These are phyloP conservation scores for Thermothelomyces thermophilus DNA, from an alignment of 2,329 filamentous ascomycete species.

Conservation along the genomic window DNA sequence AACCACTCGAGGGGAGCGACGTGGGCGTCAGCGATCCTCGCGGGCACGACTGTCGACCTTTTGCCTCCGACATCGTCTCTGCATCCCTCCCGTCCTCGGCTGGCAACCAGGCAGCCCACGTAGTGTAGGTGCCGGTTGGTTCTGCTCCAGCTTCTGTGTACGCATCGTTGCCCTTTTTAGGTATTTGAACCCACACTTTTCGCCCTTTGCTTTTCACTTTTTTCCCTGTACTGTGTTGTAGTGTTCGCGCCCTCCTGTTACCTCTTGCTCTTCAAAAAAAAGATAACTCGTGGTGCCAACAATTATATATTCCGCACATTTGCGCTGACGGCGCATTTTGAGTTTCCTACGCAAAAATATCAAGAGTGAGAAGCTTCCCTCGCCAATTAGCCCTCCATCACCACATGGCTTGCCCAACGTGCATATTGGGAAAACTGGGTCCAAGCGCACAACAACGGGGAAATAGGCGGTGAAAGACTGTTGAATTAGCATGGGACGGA, in stretches of 20 bases:
- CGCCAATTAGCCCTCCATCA: background rate
- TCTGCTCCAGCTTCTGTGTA: constrained; percentile 5
- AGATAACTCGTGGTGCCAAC: too few relatives aligned
- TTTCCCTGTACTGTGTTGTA: too few relatives aligned
- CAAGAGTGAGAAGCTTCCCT: too few relatives aligned
- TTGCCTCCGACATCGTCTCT: constrained; percentile 10
- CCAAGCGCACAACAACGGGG: constrained; percentile 9
- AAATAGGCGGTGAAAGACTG: constrained; percentile 18
- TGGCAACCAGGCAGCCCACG: constrained; percentile 7
- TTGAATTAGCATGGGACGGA: constrained; percentile 14
- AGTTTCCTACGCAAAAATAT: too few relatives aligned
- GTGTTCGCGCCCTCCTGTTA: background rate
- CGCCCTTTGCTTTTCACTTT: background rate
- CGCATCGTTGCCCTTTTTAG: too few relatives aligned
- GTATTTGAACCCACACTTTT: constrained; percentile 11
- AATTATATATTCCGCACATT: too few relatives aligned
- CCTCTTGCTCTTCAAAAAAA: too few relatives aligned
- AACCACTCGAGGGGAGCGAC: constrained; percentile 5
- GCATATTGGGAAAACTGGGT: constrained; percentile 12
- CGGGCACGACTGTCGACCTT: background rate
- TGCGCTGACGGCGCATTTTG: background rate
- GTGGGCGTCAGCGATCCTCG: constrained; percentile 2
- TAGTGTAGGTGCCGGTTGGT: constrained; percentile 3
- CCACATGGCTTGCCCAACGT: constrained; percentile 2
- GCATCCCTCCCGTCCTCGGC: background rate